These are phyloP conservation scores for Mucor piriformis DNA, from an alignment of 371 early-diverging fungal species.

Conservation along the genomic window DNA sequence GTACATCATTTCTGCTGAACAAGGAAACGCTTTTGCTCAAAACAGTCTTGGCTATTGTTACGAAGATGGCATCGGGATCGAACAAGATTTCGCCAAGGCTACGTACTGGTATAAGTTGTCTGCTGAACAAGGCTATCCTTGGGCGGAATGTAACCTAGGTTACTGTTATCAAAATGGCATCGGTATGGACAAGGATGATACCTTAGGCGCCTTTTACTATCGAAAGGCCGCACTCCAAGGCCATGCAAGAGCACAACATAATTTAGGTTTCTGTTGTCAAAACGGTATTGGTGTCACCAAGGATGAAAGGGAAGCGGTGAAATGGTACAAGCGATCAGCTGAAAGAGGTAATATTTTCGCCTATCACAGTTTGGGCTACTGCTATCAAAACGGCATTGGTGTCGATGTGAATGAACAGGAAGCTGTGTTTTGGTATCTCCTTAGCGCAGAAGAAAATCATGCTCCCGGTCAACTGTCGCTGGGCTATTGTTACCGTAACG, in stretches of 20 bases:
- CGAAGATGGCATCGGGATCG: constrained; percentile 76
- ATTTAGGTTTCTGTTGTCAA: constrained; percentile 86
- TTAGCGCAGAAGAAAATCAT: constrained; percentile 67
- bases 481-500: constrained; percentile 81
- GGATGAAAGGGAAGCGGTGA: constrained; percentile 65
- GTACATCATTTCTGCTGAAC: constrained; percentile 72
- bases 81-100: constrained; percentile 41
- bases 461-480: constrained; percentile 75
- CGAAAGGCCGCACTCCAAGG: constrained; percentile 76
- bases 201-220: constrained; percentile 77
- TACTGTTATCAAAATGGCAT: constrained; percentile 86
- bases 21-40: constrained; percentile 81
- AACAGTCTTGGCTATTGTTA: constrained; percentile 80
- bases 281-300: constrained; percentile 74
- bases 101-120: constrained; percentile 71
- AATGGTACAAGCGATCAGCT: constrained; percentile 74
- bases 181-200: constrained; percentile 67
- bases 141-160: constrained; percentile 78
- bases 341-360: constrained; percentile 78
- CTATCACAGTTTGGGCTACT: constrained; percentile 84
- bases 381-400: constrained; percentile 89
- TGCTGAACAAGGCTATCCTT: constrained; percentile 63
- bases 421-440: constrained; percentile 76
- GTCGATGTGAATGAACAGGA: constrained; percentile 63
- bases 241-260: constrained; percentile 84